These are phyloP conservation scores for Ganoderma multipileum DNA, from an alignment of 1,284 basidiomycete species.

Conservation along the genomic window DNA sequence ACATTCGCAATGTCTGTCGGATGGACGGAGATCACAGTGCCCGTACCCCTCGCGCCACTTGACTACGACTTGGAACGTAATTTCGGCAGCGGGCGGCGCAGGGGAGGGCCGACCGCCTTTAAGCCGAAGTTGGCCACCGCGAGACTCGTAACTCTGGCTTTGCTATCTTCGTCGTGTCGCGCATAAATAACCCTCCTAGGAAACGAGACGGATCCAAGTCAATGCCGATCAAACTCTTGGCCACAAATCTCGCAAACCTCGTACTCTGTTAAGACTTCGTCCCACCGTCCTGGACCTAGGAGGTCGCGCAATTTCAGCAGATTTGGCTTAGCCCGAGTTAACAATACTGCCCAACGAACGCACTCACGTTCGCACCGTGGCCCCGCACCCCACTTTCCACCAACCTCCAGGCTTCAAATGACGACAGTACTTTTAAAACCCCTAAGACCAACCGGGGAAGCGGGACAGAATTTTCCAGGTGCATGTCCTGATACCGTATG, in stretches of 20 bases:
- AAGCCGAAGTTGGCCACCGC: not conserved
- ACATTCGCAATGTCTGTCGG: not conserved
- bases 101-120: not conserved
- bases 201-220: not conserved
- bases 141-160: not conserved
- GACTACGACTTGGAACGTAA: not conserved
- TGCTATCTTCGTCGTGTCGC: not conserved
- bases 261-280: constrained; percentile 2
- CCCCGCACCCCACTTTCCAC: not conserved
- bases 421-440: not conserved
- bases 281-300: not conserved
- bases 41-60: not conserved
- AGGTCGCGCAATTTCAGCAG: constrained; percentile 4
- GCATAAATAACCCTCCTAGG: not conserved
- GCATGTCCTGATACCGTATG: not conserved
- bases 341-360: not conserved
- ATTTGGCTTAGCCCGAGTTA: not conserved
- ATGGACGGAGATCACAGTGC: not conserved
- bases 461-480: not conserved
- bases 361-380: not conserved
- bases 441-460: not conserved
- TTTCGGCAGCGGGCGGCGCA: not conserved
- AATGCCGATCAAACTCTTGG: not conserved
- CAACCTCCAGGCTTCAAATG: not conserved
- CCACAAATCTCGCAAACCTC: constrained; percentile 2